Evolutionary conservation across 2,329 filamentous ascomycete genomes (phyloP).

Genomic region (Penicillium sp.): DNA sequence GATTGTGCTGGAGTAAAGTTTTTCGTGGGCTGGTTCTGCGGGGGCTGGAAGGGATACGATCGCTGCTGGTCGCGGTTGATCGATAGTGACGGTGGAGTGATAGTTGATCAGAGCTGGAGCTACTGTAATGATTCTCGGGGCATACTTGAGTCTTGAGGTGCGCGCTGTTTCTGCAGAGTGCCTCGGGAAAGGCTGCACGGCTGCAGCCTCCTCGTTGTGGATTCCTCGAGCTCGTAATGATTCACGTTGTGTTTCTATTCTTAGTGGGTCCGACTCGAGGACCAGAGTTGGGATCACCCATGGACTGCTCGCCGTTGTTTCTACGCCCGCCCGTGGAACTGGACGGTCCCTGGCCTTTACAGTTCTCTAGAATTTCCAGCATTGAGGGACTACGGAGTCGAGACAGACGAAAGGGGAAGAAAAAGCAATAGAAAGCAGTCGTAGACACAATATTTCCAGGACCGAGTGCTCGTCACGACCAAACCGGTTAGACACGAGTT

Average conservation of each 20-base stretch:
- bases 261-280: background rate
- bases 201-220: background rate
- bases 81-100: background rate
- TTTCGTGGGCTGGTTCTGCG: background rate
- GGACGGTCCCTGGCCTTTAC: conserved; percentile 1
- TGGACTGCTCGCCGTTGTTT: background rate
- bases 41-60: background rate
- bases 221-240: background rate
- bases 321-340: background rate
- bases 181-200: background rate
- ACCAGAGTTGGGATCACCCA: conserved; percentile 1
- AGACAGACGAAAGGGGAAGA: background rate
- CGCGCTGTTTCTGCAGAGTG: background rate
- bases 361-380: background rate
- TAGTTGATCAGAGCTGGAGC: background rate
- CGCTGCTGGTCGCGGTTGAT: background rate
- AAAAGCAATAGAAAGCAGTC: conserved; percentile 1
- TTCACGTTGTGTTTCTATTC: background rate
- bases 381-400: background rate
- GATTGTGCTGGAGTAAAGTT: background rate
- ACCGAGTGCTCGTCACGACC: background rate
- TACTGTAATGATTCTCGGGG: background rate
- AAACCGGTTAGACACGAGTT: conserved; percentile 2
- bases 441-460: background rate
- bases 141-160: background rate